phyloP scores from a whole-genome alignment of 768 basidiomycete species.

The Boletus tomentosulus region DNA sequence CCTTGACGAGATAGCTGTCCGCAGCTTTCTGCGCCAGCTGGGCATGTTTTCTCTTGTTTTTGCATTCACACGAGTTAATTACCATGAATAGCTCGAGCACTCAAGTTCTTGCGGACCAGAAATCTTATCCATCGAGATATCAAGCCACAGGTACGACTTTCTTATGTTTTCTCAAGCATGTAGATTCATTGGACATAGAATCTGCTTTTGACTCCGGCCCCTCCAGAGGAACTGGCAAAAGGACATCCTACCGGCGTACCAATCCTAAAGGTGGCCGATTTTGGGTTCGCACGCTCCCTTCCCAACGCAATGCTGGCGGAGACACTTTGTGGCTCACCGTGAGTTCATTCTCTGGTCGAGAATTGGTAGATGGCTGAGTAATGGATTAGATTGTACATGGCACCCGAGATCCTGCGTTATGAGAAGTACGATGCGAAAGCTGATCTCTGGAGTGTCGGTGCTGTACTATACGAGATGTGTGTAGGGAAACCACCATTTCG shows the following conservation, averaged over 20 bases:
- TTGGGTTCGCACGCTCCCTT: constrained; percentile 92
- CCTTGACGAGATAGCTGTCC: constrained; percentile 82
- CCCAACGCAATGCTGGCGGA: constrained; percentile 95
- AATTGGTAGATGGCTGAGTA: not conserved
- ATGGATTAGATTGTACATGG: constrained; percentile 83
- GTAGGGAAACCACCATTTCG: constrained; percentile 93
- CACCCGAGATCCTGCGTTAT: constrained; percentile 94
- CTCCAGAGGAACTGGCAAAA: constrained; percentile 71
- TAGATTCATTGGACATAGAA: constrained; percentile 51
- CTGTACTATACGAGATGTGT: constrained; percentile 93
- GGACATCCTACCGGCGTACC: constrained; percentile 93
- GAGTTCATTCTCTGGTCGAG: constrained; percentile 31
- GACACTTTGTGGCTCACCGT: constrained; percentile 97
- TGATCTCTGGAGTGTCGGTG: constrained; percentile 97
- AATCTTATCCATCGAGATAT: constrained; percentile 96
- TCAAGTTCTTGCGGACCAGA: constrained; percentile 85
- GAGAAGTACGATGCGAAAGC: constrained; percentile 98
- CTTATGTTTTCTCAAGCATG: not conserved
- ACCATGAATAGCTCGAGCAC: constrained; percentile 69
- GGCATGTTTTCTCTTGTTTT: constrained; percentile 40
- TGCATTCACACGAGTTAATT: not conserved
- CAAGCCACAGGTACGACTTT: constrained; percentile 75
- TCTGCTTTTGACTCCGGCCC: constrained; percentile 80
- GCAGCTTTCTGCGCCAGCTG: constrained; percentile 89
- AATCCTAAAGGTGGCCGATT: constrained; percentile 95